phyloP scores from a whole-genome alignment of 139 green algal species.

The Gonium pectorale region DNA sequence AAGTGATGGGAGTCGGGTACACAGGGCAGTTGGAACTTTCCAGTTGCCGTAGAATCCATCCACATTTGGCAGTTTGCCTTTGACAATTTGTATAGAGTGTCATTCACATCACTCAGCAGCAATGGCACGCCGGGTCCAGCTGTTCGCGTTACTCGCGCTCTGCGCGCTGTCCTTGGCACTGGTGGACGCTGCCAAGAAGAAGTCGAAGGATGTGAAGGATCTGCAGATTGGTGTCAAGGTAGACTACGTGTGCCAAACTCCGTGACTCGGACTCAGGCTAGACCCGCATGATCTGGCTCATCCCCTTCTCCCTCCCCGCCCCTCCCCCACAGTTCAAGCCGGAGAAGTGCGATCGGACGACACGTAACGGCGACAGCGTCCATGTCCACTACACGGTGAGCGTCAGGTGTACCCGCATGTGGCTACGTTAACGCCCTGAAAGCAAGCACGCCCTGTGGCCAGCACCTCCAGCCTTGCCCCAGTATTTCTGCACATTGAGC shows the following conservation, averaged over 20 bases:
- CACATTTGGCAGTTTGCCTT: too few species aligned
- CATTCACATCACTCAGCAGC: too few species aligned
- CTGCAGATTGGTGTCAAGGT: conserved; percentile 42
- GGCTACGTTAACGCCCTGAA: too few species aligned
- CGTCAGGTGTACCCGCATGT: too few species aligned
- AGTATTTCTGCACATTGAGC: too few species aligned
- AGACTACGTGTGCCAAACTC: not conserved
- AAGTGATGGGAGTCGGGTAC: too few species aligned
- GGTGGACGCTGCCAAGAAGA: not conserved
- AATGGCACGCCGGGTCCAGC: not conserved
- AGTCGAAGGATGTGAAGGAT: conserved; percentile 21
- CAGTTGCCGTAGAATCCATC: too few species aligned
- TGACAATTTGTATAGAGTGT: too few species aligned
- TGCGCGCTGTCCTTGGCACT: not conserved
- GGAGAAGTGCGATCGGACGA: conserved; percentile 12
- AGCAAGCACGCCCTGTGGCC: too few species aligned
- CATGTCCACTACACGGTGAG: conserved; percentile 45
- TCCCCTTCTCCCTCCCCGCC: not conserved
- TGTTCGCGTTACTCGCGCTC: not conserved
- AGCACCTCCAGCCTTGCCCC: too few species aligned
- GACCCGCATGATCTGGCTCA: not conserved
- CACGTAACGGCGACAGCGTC: not conserved
- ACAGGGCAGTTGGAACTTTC: too few species aligned
- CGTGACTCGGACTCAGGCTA: not conserved
- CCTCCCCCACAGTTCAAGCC: conserved; percentile 11